Evolutionary conservation across 805 yeast species (phyloP).

Genomic region (Schwanniomyces sp.): DNA sequence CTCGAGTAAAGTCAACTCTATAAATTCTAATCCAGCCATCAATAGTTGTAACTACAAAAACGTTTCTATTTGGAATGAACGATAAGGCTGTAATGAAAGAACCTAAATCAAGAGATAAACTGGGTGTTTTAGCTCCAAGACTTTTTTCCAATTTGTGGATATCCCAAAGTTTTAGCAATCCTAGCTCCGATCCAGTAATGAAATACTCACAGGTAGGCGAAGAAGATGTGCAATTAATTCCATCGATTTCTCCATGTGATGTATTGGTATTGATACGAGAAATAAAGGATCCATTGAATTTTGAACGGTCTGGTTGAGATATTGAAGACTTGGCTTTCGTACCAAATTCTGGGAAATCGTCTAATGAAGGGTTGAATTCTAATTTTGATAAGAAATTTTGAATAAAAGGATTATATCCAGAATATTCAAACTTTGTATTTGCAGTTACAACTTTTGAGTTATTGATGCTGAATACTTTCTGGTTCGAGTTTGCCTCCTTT

Average conservation of each 20-base stretch:
- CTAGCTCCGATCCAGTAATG: conserved; percentile 76
- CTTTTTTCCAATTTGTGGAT: conserved; percentile 61
- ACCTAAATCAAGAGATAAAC: conserved; percentile 46
- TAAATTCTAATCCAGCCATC: conserved; percentile 47
- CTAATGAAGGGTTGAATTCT: conserved; percentile 55
- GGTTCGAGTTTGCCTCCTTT: conserved; percentile 21
- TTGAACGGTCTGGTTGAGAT: conserved; percentile 4
- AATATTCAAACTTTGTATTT: conserved; percentile 56
- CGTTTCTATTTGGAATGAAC: conserved; percentile 54
- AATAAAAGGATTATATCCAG: conserved; percentile 66
- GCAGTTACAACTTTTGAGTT: conserved; percentile 31
- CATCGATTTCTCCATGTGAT: conserved; percentile 34
- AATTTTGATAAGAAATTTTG: conserved; percentile 53
- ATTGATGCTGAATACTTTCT: conserved; percentile 33
- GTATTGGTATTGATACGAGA: conserved; percentile 64
- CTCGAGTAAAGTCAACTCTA: conserved; percentile 32
- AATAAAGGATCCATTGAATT: conserved; percentile 54
- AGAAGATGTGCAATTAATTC: conserved; percentile 55
- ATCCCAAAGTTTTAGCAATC: conserved; percentile 80
- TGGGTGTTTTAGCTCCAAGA: conserved; percentile 48
- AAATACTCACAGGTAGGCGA: conserved; percentile 66
- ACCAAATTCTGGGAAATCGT: conserved; percentile 72
- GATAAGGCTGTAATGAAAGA: conserved; percentile 49
- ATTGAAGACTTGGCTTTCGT: conserved; percentile 8
- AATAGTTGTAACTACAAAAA: conserved; percentile 55